These are phyloP conservation scores for Verbena officinalis DNA, from an alignment of 257 asterid species.

Conservation along the genomic window DNA sequence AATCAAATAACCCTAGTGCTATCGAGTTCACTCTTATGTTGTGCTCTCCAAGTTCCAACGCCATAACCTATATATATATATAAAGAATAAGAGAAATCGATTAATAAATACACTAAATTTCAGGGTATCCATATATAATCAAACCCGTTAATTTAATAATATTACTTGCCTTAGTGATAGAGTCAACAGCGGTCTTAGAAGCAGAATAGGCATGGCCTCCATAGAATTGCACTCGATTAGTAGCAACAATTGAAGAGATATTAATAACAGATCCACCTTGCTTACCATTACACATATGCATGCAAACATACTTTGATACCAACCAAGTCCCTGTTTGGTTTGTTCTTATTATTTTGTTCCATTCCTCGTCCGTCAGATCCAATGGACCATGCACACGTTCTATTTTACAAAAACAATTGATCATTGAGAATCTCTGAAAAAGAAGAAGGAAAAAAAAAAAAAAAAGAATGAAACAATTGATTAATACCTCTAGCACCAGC, in stretches of 20 bases:
- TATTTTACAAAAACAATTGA: neutral
- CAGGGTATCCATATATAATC: too few relatives aligned
- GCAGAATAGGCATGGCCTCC: neutral
- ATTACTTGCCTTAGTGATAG: neutral
- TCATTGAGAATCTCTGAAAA: too few relatives aligned
- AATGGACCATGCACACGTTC: neutral
- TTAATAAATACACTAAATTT: too few relatives aligned
- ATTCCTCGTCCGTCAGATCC: neutral
- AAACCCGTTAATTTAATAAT: too few relatives aligned
- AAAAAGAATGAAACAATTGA: too few relatives aligned
- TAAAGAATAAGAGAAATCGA: too few relatives aligned
- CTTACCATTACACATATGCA: neutral
- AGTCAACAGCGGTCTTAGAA: neutral
- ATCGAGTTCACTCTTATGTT: neutral
- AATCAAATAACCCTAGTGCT: neutral
- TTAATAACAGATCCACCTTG: neutral
- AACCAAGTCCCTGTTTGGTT: neutral
- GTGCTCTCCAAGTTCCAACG: neutral
- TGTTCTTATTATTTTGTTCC: neutral
- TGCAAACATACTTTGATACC: neutral
- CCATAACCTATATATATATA: neutral
- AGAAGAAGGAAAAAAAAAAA: too few relatives aligned
- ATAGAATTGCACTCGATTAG: neutral
- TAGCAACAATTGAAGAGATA: neutral
- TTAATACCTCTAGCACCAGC: neutral